Evolutionary conservation across 2,329 filamentous ascomycete genomes (phyloP).

Genomic region (Dothiorella sarmentorum): DNA sequence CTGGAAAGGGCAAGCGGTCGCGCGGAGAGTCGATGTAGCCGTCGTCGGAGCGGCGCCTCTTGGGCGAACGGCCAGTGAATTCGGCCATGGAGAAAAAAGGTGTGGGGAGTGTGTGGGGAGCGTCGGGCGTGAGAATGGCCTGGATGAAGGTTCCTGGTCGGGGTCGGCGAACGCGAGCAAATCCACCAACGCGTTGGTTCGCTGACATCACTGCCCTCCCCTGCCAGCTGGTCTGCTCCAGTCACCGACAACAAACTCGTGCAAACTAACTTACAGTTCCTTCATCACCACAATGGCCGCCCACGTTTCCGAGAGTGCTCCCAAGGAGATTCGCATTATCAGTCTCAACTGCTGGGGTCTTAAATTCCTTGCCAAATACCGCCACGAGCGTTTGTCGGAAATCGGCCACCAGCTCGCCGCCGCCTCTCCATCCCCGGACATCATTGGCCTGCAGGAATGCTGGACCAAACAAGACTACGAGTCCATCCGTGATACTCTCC

Average conservation of each 20-base stretch:
- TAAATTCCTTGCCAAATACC: conserved; percentile 76
- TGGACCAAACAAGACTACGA: conserved; percentile 85
- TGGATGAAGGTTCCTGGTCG: background rate
- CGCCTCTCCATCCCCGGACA: conserved; percentile 67
- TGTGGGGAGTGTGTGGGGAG: background rate
- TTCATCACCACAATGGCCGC: background rate
- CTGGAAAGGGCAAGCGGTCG: conserved; percentile 32
- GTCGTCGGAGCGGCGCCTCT: conserved; percentile 30
- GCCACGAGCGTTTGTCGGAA: conserved; percentile 72
- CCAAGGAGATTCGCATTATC: conserved; percentile 67
- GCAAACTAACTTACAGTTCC: too few relatives aligned
- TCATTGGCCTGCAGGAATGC: conserved; percentile 93
- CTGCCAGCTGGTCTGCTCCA: too few relatives aligned
- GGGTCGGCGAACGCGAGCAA: conserved; percentile 5
- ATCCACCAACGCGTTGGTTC: conserved; percentile 1
- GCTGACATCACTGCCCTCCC: conserved; percentile 17
- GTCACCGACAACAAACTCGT: too few relatives aligned
- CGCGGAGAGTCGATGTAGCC: conserved; percentile 26
- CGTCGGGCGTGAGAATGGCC: background rate
- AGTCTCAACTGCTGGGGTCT: conserved; percentile 98
- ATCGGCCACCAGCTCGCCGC: conserved; percentile 77
- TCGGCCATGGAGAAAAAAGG: conserved; percentile 5
- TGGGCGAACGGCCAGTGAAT: conserved; percentile 26
- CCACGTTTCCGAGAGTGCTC: conserved; percentile 20
- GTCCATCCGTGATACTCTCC: conserved; percentile 71